phyloP scores from a whole-genome alignment of 2,329 filamentous ascomycete genomes.

The Hypoxylon sp. region DNA sequence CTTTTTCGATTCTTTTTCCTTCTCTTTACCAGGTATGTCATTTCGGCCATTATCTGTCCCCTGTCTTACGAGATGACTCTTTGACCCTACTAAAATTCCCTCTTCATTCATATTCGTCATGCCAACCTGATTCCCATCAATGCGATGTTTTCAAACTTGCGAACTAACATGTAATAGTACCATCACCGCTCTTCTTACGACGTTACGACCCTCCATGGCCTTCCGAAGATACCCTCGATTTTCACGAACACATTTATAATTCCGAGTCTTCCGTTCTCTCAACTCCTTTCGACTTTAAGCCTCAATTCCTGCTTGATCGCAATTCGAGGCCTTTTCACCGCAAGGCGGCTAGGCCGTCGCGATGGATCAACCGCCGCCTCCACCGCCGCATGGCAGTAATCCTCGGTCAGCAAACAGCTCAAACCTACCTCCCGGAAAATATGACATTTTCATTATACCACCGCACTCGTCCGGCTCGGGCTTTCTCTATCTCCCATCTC shows the following conservation, averaged over 20 bases:
- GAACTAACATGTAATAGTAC: conserved; percentile 26
- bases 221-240: conserved; percentile 55
- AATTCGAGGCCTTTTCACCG: conserved; percentile 21
- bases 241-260: conserved; percentile 39
- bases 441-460: conserved; percentile 97
- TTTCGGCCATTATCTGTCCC: conserved; percentile 35
- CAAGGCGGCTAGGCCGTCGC: conserved; percentile 54
- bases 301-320: conserved; percentile 28
- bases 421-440: conserved; percentile 85
- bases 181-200: conserved; percentile 47
- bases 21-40: conserved; percentile 37
- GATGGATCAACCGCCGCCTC: conserved; percentile 78
- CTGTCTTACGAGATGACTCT: conserved; percentile 36
- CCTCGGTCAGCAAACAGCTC: conserved; percentile 75
- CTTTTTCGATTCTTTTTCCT: conserved; percentile 15
- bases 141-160: conserved; percentile 11
- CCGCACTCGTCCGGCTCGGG: conserved; percentile 90
- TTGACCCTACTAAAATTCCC: conserved; percentile 7
- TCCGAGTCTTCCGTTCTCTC: conserved; percentile 50
- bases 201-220: conserved; percentile 55
- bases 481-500: conserved; percentile 93
- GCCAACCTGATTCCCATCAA: conserved; percentile 6
- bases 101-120: conserved; percentile 3
- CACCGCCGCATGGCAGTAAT: conserved; percentile 86
- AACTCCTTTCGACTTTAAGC: conserved; percentile 25